Evolutionary conservation across 768 basidiomycete genomes (phyloP).

Genomic region (Xerocomellus chrysenteron): DNA sequence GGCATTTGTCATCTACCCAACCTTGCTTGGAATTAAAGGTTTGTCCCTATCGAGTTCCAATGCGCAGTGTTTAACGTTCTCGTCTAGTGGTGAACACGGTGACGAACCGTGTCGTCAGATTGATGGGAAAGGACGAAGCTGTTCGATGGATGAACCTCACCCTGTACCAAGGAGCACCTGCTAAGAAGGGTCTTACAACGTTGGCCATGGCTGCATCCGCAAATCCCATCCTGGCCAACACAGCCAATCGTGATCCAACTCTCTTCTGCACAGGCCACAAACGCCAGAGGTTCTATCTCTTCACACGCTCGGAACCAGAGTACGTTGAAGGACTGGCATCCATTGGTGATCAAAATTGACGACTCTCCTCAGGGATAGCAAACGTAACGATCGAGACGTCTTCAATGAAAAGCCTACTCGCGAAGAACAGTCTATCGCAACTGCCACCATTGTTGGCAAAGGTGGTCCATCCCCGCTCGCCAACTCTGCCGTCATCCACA

Average conservation of each 20-base stretch:
- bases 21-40: constrained; percentile 95
- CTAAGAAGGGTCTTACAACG: constrained; percentile 83
- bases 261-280: constrained; percentile 94
- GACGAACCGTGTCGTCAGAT: constrained; percentile 85
- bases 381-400: constrained; percentile 88
- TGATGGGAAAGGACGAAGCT: constrained; percentile 93
- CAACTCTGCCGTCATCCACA: constrained; percentile 86
- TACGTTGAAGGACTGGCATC: constrained; percentile 40
- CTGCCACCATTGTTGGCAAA: constrained; percentile 49
- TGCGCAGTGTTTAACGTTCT: neutral
- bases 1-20: constrained; percentile 90
- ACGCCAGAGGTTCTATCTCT: constrained; percentile 90
- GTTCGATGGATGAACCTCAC: constrained; percentile 86
- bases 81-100: constrained; percentile 85
- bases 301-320: constrained; percentile 89
- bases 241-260: constrained; percentile 82
- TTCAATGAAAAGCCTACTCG: constrained; percentile 98
- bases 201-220: constrained; percentile 94
- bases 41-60: constrained; percentile 12
- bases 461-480: constrained; percentile 70
- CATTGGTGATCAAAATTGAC: neutral
- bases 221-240: constrained; percentile 90
- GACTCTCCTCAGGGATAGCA: constrained; percentile 61
- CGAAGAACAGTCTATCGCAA: constrained; percentile 89
- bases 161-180: constrained; percentile 91